These are phyloP conservation scores for Coniochaeta sp. DNA, from an alignment of 2,329 filamentous ascomycete species.

Conservation along the genomic window DNA sequence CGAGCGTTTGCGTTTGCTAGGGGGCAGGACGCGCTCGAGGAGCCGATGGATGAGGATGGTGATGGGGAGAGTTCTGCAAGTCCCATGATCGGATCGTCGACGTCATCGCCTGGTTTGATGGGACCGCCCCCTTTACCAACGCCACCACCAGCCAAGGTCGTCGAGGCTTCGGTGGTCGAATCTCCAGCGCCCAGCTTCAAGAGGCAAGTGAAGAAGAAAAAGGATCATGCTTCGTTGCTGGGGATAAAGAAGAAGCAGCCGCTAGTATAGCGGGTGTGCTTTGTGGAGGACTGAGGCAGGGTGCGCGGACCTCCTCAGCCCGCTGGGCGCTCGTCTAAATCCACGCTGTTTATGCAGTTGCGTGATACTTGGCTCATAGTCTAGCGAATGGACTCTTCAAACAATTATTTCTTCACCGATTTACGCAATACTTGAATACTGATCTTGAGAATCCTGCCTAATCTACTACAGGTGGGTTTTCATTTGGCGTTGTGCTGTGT, in stretches of 20 bases:
- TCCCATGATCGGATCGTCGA: conserved; percentile 24
- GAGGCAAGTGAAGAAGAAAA: conserved; percentile 77
- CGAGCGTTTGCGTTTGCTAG: conserved; percentile 65
- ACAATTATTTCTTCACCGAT: too few relatives aligned
- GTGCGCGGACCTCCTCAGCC: neutral
- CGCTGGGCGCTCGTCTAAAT: neutral
- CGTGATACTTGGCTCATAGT: too few relatives aligned
- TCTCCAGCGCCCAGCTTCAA: conserved; percentile 60
- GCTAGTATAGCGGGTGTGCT: conserved; percentile 33
- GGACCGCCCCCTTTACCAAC: conserved; percentile 16
- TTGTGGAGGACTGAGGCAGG: neutral
- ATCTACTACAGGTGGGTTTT: neutral
- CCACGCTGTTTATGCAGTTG: too few relatives aligned
- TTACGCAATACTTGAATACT: neutral
- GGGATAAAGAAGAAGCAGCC: conserved; percentile 82
- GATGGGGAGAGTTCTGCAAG: conserved; percentile 14
- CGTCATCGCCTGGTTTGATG: conserved; percentile 9
- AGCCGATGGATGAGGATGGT: conserved; percentile 43
- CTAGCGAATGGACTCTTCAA: too few relatives aligned
- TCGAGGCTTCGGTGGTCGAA: conserved; percentile 21
- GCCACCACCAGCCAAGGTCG: conserved; percentile 22
- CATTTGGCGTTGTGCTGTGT: neutral
- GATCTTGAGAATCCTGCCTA: neutral
- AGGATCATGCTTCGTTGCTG: conserved; percentile 64
- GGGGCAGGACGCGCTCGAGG: conserved; percentile 36